Conservation (phyloP, 2,329 filamentous ascomycete genomes). For the Botrytis medusae region DNA sequence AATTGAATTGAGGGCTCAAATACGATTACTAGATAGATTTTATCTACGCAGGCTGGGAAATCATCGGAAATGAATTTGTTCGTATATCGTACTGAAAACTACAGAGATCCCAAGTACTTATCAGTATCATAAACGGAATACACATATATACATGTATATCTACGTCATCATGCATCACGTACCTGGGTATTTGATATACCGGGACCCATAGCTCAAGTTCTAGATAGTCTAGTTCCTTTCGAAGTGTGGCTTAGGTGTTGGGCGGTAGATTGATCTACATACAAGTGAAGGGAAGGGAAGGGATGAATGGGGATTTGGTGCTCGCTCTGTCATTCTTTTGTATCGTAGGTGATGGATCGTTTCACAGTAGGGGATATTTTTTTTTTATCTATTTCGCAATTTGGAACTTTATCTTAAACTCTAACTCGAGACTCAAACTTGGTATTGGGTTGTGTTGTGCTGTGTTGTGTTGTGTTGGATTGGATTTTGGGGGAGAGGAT, state of each 20-base stretch:
- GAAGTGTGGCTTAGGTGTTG: background rate
- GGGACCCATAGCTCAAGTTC: background rate
- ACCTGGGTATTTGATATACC: background rate
- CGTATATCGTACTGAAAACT: background rate
- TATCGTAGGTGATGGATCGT: background rate
- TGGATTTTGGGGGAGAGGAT: no score
- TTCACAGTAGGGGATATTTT: background rate
- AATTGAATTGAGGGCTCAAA: no score
- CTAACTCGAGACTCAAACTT: background rate
- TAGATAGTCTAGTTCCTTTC: background rate
- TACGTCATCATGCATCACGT: background rate
- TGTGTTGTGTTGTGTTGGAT: background rate
- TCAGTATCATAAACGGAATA: background rate
- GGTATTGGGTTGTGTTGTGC: no score
- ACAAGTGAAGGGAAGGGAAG: no score
- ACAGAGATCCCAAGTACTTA: background rate
- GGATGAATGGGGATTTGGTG: background rate
- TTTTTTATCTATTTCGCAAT: background rate
- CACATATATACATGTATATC: no score
- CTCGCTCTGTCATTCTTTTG: background rate
- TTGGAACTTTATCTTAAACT: background rate
- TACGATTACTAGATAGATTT: no score
- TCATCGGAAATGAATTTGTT: background rate
- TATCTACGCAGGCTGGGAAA: no score
- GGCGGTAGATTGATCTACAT: background rate